Conservation (phyloP, 2,329 filamentous ascomycete genomes). For the Colletotrichum coccodes region DNA sequence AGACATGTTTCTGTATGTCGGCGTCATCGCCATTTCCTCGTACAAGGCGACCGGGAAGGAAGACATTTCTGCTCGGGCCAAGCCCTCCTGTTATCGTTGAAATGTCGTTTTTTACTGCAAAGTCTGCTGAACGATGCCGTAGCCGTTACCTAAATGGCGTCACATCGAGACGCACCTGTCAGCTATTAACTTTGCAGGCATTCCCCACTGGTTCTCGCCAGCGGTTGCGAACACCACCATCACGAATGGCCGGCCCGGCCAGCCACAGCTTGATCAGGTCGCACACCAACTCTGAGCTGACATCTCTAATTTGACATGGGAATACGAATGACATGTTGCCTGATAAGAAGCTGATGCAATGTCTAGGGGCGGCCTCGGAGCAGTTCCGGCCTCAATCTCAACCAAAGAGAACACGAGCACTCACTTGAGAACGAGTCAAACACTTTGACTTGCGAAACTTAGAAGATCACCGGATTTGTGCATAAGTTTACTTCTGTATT, state of each 20-base stretch:
- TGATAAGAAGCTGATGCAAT: neutral
- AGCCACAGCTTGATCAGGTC: neutral
- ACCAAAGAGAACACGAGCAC: too few species aligned
- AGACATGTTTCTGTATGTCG: neutral
- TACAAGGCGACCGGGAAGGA: too few species aligned
- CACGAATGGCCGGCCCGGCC: neutral
- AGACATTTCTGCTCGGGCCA: too few species aligned
- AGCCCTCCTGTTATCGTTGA: neutral
- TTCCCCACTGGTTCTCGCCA: neutral
- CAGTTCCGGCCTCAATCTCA: neutral
- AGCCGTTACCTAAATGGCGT: too few species aligned
- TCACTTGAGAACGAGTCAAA: neutral
- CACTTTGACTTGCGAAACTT: neutral
- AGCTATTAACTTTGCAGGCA: neutral
- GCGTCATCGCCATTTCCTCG: neutral
- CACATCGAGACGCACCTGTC: neutral
- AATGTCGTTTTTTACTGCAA: neutral
- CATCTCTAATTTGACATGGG: neutral
- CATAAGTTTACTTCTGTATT: too few species aligned
- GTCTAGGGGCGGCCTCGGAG: too few species aligned
- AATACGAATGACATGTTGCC: neutral
- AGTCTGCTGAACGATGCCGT: neutral
- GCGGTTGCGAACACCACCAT: neutral
- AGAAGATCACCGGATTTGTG: neutral
- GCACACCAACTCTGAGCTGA: neutral